Conservation (phyloP, 495 filamentous ascomycete species). For the Staphylotrichum longicolle region DNA sequence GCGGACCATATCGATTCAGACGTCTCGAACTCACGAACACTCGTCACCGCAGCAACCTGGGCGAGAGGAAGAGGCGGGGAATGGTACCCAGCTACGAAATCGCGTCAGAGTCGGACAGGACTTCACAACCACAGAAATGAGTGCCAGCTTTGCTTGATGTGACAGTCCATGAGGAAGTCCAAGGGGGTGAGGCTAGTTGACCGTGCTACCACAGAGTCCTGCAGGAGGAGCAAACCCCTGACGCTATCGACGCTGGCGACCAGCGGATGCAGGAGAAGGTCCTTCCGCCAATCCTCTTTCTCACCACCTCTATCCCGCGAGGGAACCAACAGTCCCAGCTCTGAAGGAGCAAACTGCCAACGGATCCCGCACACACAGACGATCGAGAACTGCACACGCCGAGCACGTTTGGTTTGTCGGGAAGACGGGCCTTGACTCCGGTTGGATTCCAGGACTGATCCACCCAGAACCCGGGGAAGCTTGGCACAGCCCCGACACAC, state of each 20-base stretch:
- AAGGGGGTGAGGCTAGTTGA: conserved; percentile 6
- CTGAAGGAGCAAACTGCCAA: not conserved
- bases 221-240: conserved; percentile 3
- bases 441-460: conserved; percentile 1
- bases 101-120: not conserved
- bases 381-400: not conserved
- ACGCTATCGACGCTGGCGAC: not conserved
- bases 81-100: not conserved
- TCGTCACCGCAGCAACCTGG: no score
- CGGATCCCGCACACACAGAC: not conserved
- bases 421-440: conserved; percentile 7
- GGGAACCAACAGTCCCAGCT: not conserved
- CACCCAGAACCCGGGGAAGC: not conserved
- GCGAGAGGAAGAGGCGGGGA: not conserved
- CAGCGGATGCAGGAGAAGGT: not conserved
- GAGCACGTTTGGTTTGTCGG: not conserved
- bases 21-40: no score
- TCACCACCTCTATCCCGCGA: not conserved
- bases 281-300: no score
- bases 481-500: conserved; percentile 3
- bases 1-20: no score
- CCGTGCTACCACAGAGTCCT: conserved; percentile 3
- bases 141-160: not conserved
- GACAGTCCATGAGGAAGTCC: not conserved
- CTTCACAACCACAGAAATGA: not conserved